Percentiles rank a stretch among this genome's conserved stretches.
Evolutionary conservation across 83 land plant genomes (phyloP).

Genomic region (Diphasiastrum complanatum): DNA sequence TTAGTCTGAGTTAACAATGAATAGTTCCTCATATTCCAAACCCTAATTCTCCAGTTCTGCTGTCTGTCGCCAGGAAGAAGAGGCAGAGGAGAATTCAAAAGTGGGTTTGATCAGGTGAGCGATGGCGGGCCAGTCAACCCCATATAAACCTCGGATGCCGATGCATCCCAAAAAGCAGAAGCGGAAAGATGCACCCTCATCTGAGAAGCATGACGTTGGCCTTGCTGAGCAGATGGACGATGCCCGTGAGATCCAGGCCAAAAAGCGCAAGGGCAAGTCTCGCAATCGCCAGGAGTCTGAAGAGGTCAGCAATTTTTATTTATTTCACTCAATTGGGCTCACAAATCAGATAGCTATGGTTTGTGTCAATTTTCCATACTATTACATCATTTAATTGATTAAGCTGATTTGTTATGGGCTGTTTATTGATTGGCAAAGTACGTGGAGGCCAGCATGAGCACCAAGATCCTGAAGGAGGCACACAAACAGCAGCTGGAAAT

Average conservation of each 20-base stretch:
- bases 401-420: background rate
- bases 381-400: background rate
- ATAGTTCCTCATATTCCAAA: too few relatives aligned
- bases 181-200: constrained; percentile 20
- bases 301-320: constrained; percentile 17
- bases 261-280: constrained; percentile 1
- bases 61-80: too few relatives aligned
- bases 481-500: constrained; percentile 73
- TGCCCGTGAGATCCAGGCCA: constrained; percentile 5
- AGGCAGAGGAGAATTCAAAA: too few relatives aligned
- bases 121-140: constrained; percentile 12
- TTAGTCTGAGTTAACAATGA: too few relatives aligned
- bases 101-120: too few relatives aligned
- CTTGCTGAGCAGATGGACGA: constrained; percentile 30
- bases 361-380: background rate
- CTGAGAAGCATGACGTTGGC: constrained; percentile 17
- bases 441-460: constrained; percentile 49
- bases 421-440: too few relatives aligned
- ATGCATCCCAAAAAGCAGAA: constrained; percentile 22
- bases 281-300: constrained; percentile 23
- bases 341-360: background rate
- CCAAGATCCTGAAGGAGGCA: constrained; percentile 72
- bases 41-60: too few relatives aligned
- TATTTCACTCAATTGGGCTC: background rate
- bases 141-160: constrained; percentile 15